Evolutionary conservation across 1,139 yeast species (phyloP).

Genomic region (Pichia sp.): DNA sequence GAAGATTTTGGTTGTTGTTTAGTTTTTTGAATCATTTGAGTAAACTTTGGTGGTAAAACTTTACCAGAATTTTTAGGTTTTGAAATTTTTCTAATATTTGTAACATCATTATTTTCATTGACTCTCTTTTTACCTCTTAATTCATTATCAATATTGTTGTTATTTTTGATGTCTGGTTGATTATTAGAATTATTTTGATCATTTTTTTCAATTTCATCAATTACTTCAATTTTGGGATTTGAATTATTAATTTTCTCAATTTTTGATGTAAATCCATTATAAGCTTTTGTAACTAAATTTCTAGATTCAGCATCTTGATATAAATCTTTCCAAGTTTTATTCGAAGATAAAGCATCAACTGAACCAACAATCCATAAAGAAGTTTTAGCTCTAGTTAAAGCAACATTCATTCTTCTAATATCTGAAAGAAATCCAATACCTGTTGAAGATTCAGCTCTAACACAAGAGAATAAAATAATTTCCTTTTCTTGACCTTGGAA

Average conservation of each 20-base stretch:
- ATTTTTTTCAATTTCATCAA: neutral
- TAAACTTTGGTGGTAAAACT: slow-evolving; percentile 4
- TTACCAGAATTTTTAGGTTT: slow-evolving; percentile 4
- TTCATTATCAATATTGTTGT: neutral
- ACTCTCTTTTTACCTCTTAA: neutral
- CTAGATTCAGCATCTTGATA: slow-evolving; percentile 56
- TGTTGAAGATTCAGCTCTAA: slow-evolving; percentile 51
- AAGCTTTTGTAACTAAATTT: slow-evolving; percentile 20
- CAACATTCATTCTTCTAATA: slow-evolving; percentile 91
- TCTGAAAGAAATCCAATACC: slow-evolving; percentile 88
- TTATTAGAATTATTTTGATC: neutral
- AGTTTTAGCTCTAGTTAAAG: slow-evolving; percentile 85
- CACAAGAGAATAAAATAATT: slow-evolving; percentile 88
- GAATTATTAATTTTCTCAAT: neutral
- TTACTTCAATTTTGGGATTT: neutral
- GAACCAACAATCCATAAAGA: slow-evolving; percentile 93
- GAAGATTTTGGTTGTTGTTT: slow-evolving; percentile 8
- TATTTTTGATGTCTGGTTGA: neutral
- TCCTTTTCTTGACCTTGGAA: slow-evolving; percentile 98
- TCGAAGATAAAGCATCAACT: slow-evolving; percentile 50
- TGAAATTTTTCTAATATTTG: slow-evolving; percentile 4
- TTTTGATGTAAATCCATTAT: slow-evolving; percentile 21
- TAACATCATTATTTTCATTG: neutral
- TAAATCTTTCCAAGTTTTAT: slow-evolving; percentile 63
- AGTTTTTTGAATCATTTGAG: neutral